Evolutionary conservation across 2,329 filamentous ascomycete species (phyloP).

Genomic region (Talaromyces funiculosus): DNA sequence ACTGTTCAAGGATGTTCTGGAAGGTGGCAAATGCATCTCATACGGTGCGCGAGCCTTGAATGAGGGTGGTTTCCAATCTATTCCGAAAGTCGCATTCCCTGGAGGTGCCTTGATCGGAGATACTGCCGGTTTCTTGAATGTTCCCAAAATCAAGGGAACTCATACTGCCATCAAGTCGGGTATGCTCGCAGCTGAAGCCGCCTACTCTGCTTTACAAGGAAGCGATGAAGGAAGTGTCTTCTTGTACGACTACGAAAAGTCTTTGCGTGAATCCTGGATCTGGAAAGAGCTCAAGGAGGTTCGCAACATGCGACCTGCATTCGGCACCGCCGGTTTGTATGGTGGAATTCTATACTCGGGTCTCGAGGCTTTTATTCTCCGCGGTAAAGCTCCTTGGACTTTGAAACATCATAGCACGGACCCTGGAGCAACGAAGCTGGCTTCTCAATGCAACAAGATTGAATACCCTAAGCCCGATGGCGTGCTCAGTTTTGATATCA

Average conservation of each 20-base stretch:
- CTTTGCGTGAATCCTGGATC: slow-evolving; percentile 76
- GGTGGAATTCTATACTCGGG: slow-evolving; percentile 91
- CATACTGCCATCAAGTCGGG: slow-evolving; percentile 97
- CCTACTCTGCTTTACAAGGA: slow-evolving; percentile 66
- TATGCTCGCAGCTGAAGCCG: slow-evolving; percentile 90
- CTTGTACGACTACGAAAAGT: slow-evolving; percentile 88
- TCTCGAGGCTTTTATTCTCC: slow-evolving; percentile 80
- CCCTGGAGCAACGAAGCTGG: slow-evolving; percentile 69
- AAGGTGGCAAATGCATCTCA: slow-evolving; percentile 95
- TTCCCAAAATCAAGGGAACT: slow-evolving; percentile 97
- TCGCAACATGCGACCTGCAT: slow-evolving; percentile 94
- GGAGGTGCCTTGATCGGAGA: slow-evolving; percentile 94
- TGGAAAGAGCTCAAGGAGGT: slow-evolving; percentile 94
- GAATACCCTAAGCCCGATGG: slow-evolving; percentile 96
- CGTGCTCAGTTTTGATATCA: slow-evolving; percentile 89
- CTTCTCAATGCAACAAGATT: slow-evolving; percentile 77
- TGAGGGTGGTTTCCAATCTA: slow-evolving; percentile 95
- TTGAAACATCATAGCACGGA: slow-evolving; percentile 77
- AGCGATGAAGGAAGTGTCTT: slow-evolving; percentile 67
- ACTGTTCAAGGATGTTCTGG: slow-evolving; percentile 77
- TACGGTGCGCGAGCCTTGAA: slow-evolving; percentile 88
- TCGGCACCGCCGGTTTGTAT: slow-evolving; percentile 80
- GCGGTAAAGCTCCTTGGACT: slow-evolving; percentile 85
- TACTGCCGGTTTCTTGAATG: slow-evolving; percentile 92
- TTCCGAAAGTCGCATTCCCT: slow-evolving; percentile 93